Conservation (phyloP, 1,284 basidiomycete species). For the Rhodotorula sp. region DNA sequence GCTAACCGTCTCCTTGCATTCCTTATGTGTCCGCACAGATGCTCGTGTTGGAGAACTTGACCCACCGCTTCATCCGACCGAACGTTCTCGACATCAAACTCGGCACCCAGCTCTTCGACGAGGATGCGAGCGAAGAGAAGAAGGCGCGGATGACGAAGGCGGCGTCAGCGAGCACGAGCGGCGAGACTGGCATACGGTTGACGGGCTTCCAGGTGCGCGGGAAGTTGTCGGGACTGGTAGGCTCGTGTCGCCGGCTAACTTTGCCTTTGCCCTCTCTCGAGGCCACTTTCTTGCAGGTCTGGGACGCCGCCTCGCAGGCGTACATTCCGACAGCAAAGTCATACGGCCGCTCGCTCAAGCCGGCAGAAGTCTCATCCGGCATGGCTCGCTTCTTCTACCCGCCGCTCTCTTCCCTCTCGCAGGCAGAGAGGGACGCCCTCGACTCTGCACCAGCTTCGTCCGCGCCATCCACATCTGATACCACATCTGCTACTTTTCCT, state of each 20-base stretch:
- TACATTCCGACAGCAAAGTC: conserved; percentile 67
- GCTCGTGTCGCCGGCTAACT: background rate
- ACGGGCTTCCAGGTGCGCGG: conserved; percentile 78
- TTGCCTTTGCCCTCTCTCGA: background rate
- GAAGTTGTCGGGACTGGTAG: background rate
- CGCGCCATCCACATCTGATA: background rate
- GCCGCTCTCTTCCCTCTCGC: conserved; percentile 38
- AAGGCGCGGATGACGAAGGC: conserved; percentile 69
- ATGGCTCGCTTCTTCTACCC: conserved; percentile 74
- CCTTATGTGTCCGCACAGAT: conserved; percentile 52
- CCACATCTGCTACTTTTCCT: background rate
- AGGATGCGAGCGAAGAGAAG: conserved; percentile 69
- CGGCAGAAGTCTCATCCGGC: conserved; percentile 67
- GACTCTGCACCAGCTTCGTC: background rate
- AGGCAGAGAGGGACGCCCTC: conserved; percentile 20
- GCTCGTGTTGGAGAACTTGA: conserved; percentile 81
- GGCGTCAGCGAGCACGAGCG: conserved; percentile 65
- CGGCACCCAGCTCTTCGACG: conserved; percentile 74
- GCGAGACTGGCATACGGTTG: conserved; percentile 71
- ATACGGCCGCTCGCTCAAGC: conserved; percentile 75
- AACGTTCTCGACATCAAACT: conserved; percentile 90
- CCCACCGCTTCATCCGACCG: conserved; percentile 69
- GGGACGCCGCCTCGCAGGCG: conserved; percentile 59
- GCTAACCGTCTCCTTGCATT: background rate
- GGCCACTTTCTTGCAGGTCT: conserved; percentile 59